Conservation (phyloP, 2,329 filamentous ascomycete genomes). For the Aspergillus jensenii region DNA sequence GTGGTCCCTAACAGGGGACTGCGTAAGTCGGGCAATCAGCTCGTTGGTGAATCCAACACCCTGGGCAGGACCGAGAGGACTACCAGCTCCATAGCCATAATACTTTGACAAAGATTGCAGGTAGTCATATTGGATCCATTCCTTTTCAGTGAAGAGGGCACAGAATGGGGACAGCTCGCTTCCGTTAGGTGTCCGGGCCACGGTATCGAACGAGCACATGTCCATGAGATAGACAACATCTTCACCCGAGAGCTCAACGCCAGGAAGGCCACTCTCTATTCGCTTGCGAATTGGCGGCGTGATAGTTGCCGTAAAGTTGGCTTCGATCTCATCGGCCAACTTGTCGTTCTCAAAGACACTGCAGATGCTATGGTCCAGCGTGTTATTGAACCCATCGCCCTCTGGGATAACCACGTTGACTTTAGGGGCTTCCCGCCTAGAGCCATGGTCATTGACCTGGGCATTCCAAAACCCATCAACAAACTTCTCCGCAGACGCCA, state of each 20-base stretch:
- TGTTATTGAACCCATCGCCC: conserved; percentile 69
- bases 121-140: conserved; percentile 82
- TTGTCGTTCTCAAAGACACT: conserved; percentile 64
- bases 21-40: conserved; percentile 76
- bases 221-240: conserved; percentile 80
- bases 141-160: conserved; percentile 66
- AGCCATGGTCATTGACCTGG: conserved; percentile 44
- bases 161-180: conserved; percentile 69
- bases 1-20: conserved; percentile 65
- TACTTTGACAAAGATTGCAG: conserved; percentile 77
- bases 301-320: conserved; percentile 63
- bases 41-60: conserved; percentile 88
- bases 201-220: conserved; percentile 79
- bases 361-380: conserved; percentile 73
- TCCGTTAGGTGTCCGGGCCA: conserved; percentile 57
- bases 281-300: conserved; percentile 66
- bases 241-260: conserved; percentile 61
- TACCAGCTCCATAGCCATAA: conserved; percentile 77
- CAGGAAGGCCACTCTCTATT: conserved; percentile 67
- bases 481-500: conserved; percentile 74
- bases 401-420: conserved; percentile 72
- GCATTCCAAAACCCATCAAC: conserved; percentile 69
- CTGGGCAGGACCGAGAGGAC: conserved; percentile 76
- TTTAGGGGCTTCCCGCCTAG: conserved; percentile 46
- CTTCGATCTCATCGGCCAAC: conserved; percentile 47